Evolutionary conservation across 2,329 filamentous ascomycete species (phyloP).

Genomic region (Cladophialophora carrionii): DNA sequence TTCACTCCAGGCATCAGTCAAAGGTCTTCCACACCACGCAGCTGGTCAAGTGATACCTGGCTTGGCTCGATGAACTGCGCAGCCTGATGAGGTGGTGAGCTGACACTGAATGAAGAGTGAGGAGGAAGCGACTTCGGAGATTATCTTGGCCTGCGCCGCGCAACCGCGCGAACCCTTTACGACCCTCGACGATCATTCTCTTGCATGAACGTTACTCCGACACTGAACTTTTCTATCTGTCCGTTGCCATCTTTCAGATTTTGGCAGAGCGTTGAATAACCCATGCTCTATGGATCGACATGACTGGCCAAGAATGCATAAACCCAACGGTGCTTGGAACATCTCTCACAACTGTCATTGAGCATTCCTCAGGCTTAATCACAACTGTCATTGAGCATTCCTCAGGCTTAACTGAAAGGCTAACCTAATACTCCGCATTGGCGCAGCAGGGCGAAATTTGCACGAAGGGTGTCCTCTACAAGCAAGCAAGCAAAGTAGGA

Average conservation of each 20-base stretch:
- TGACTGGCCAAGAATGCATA: background rate
- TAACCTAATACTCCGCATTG: background rate
- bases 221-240: background rate
- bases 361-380: background rate
- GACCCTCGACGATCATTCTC: background rate
- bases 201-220: background rate
- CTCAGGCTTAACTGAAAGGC: background rate
- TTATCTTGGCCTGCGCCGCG: background rate
- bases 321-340: background rate
- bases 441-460: background rate
- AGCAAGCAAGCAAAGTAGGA: background rate
- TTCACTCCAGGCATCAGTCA: background rate
- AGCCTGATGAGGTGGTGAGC: slow-evolving; percentile 7
- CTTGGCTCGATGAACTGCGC: slow-evolving; percentile 3
- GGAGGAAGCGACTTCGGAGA: background rate
- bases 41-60: background rate
- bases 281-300: background rate
- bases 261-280: background rate
- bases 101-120: background rate
- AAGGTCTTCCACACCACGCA: background rate
- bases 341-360: background rate
- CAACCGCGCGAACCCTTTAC: background rate
- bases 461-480: background rate
- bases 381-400: background rate
- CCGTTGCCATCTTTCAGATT: background rate